Base-by-base conservation (phyloP, 2,329 filamentous ascomycete genomes). In the Xylariaceae sp. region DNA sequence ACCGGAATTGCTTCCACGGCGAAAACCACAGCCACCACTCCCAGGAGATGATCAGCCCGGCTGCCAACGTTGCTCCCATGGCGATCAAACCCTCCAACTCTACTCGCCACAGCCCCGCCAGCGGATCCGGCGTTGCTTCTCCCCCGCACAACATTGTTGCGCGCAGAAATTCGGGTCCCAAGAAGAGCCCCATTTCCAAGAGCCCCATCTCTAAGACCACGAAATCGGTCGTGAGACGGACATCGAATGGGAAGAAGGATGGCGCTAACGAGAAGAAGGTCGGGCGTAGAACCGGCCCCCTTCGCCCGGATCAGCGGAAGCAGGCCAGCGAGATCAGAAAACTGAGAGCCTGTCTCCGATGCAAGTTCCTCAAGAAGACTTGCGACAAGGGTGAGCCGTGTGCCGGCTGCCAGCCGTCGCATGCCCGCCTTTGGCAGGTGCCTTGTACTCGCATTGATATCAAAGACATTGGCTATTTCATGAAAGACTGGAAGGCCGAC, bases 321-420 rank as follows among this genome's bases (percentile, higher is more conserved):
- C 90, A 95, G 62, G 90, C 90, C 17, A 92, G 89, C 53, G 90
- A 96, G 63, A 96, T 96, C 57, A 80, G 90, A 59, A 96, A 96
- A 64, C 70, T 95, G 50, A 77, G 90, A 55, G 90, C 90, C 30
- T 96, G 90, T 60, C 69, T 96, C 50, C 81, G 90, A 46, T 96
- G 90, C 76, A 95, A 95, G 67, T 96, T 95, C 69, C 72, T 96
- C 59, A 96, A 96, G 75, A 96, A 96, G 75, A 95, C 90, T 31
- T 96, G 90, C 57, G 90, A 96, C 63, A 95, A 93, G 68, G 90
- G 90, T 44, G 89, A 95, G 66, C 90, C 90, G 37, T 96, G 90
- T 62, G 84, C 82, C 51, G 90, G 90, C 30, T 96, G 90, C 67
- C 85, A 94, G 65, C 90, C 90, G 32, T 94, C 89, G 14, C 90